Evolutionary conservation across 805 yeast species (phyloP).

Genomic region (Torulaspora delbrueckii): DNA sequence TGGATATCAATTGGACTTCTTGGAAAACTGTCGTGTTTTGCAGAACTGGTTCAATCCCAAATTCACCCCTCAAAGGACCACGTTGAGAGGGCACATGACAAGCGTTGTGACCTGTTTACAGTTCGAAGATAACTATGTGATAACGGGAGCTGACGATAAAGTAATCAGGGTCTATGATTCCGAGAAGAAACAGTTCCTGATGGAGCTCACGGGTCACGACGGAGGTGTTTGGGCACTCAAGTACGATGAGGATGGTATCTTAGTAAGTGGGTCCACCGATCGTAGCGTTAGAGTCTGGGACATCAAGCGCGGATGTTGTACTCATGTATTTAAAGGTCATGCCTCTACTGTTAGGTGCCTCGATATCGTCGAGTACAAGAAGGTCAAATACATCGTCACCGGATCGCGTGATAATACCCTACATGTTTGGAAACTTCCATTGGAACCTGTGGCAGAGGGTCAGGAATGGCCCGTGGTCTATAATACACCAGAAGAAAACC

Average conservation of each 20-base stretch:
- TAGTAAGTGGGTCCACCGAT: conserved; percentile 93
- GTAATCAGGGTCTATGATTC: conserved; percentile 79
- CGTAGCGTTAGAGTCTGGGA: conserved; percentile 94
- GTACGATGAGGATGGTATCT: conserved; percentile 62
- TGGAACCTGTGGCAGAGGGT: conserved; percentile 44
- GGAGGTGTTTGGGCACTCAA: conserved; percentile 99
- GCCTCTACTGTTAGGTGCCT: conserved; percentile 89
- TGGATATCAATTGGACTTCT: conserved; percentile 39
- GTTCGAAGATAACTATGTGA: conserved; percentile 83
- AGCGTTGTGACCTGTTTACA: conserved; percentile 93
- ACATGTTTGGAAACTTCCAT: conserved; percentile 79
- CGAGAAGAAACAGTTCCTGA: conserved; percentile 57
- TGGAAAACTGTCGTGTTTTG: conserved; percentile 53
- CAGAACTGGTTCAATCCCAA: conserved; percentile 77
- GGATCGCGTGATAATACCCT: conserved; percentile 84
- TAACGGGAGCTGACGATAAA: conserved; percentile 88
- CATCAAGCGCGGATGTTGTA: conserved; percentile 74
- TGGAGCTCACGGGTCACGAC: conserved; percentile 76
- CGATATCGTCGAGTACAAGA: conserved; percentile 68
- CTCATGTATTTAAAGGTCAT: conserved; percentile 88
- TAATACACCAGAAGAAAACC: conserved; percentile 41
- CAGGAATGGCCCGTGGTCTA: conserved; percentile 38
- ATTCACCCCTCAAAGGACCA: conserved; percentile 61
- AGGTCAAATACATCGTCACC: conserved; percentile 69
- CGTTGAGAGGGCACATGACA: conserved; percentile 64